phyloP scores from a whole-genome alignment of 2,329 filamentous ascomycete species.

The Epichloe elymi region DNA sequence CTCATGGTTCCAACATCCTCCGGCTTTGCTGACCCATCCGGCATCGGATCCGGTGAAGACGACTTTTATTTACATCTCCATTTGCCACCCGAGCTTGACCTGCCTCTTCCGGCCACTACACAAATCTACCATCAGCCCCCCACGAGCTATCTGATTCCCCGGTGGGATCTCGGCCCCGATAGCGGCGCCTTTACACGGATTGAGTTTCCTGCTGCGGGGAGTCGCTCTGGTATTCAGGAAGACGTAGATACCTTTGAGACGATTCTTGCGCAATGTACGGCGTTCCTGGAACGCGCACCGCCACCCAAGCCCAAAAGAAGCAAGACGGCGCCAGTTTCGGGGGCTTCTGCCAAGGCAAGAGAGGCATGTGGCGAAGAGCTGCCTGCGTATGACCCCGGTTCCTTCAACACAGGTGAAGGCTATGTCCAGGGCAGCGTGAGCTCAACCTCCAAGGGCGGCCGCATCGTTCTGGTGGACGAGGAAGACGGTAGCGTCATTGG shows the following conservation, averaged over 20 bases:
- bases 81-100: constrained; percentile 83
- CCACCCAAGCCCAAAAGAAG: constrained; percentile 34
- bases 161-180: constrained; percentile 84
- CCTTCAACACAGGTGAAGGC: constrained; percentile 67
- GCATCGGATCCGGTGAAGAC: constrained; percentile 52
- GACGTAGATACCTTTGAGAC: constrained; percentile 96
- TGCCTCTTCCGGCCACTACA: constrained; percentile 85
- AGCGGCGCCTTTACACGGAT: constrained; percentile 86
- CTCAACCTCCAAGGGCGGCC: constrained; percentile 42
- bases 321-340: constrained; percentile 12
- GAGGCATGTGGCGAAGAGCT: constrained; percentile 30
- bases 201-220: constrained; percentile 68
- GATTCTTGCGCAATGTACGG: constrained; percentile 93
- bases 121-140: constrained; percentile 98
- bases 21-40: constrained; percentile 44
- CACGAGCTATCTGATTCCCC: constrained; percentile 81
- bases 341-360: constrained; percentile 26
- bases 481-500: constrained; percentile 93
- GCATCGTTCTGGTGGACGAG: constrained; percentile 89
- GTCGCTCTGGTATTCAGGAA: constrained; percentile 65
- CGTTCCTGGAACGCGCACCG: constrained; percentile 75
- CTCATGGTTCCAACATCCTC: constrained; percentile 91
- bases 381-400: constrained; percentile 65
- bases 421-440: constrained; percentile 55
- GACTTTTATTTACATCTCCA: constrained; percentile 97